Evolutionary conservation across 805 yeast genomes (phyloP), one percentile per base, ranked within the genome.

Genomic region (Kodamaea restingae): DNA sequence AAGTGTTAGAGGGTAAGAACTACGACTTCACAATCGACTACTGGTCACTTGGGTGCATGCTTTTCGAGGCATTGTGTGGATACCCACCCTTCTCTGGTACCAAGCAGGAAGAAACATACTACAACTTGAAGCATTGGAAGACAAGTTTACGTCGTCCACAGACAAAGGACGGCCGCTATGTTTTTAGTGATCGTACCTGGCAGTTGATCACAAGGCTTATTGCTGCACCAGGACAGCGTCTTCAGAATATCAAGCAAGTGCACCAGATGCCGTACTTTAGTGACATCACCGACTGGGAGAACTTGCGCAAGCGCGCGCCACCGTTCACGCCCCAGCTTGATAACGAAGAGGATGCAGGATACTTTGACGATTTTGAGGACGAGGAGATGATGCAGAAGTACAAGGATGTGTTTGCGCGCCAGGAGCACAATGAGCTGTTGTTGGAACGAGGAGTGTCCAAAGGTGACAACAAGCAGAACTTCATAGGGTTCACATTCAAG

Each of bases 11-110:
- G 61, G 98, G 98, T 6, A 84, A 84, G 55, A 80, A 81, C 42
- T 93, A 93, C 61, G 96, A 93, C 58, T 90, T 83, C 59, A 91
- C 98, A 11, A 95, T 95, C 42, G 99, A 93, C 67, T 93, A 93
- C 61, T 93, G 99, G 99, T 90, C 98, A 0, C 70, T 93, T 42
- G 99, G 98, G 4, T 93, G 98, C 64, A 93, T 93, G 82, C 70
- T 93, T 28, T 93, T 91, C 59, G 99, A 93, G 65, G 86, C 96
- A 34, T 76, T 93, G 41, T 93, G 93, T 47, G 98, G 98, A 0
- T 93, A 87, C 62, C 95, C 99, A 3, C 99, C 99, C 32, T 93
- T 93, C 57, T 82, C 95, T 30, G 99, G 98, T 2, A 78, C 88
- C 30, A 78, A 86, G 29, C 85, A 95, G 28, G 95, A 93, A 54